These are phyloP conservation scores for Fusarium papillatum DNA, from an alignment of 2,329 filamentous ascomycete genomes.

Conservation along the genomic window DNA sequence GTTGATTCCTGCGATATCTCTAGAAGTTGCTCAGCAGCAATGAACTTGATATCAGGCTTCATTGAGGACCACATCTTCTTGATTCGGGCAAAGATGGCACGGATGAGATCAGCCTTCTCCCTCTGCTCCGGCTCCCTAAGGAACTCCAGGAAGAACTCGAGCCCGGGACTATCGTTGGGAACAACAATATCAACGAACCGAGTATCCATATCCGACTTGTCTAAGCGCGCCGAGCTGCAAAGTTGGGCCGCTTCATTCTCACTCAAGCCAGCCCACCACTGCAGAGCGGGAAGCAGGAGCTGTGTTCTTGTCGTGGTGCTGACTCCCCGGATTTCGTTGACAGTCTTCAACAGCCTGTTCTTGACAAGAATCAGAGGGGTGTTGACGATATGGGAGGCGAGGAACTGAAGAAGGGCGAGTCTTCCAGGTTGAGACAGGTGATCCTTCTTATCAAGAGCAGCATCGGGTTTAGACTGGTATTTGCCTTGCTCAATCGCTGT, in stretches of 20 bases:
- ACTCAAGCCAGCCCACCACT: conserved; percentile 74
- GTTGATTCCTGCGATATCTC: conserved; percentile 66
- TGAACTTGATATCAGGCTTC: conserved; percentile 72
- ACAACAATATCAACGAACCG: conserved; percentile 65
- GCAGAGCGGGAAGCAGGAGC: conserved; percentile 81
- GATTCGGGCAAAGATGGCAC: conserved; percentile 77
- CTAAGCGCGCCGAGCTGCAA: conserved; percentile 55
- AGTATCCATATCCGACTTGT: conserved; percentile 56
- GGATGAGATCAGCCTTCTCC: conserved; percentile 66
- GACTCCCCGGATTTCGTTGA: conserved; percentile 81
- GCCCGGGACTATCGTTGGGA: conserved; percentile 64
- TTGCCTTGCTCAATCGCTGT: conserved; percentile 56
- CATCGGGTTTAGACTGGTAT: conserved; percentile 49
- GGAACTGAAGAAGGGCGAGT: conserved; percentile 75
- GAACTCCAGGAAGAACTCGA: conserved; percentile 65
- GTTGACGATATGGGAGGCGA: conserved; percentile 79
- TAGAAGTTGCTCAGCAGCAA: conserved; percentile 73
- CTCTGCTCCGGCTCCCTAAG: conserved; percentile 57
- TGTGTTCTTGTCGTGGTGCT: conserved; percentile 78
- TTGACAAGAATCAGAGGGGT: conserved; percentile 81
- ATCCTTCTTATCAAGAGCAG: conserved; percentile 63
- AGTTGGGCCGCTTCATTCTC: conserved; percentile 63
- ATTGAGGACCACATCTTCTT: conserved; percentile 80
- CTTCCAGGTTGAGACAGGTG: conserved; percentile 73
- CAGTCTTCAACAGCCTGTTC: conserved; percentile 75